These are phyloP conservation scores for Aspergillus sp. DNA, from an alignment of 2,329 filamentous ascomycete genomes.

Conservation along the genomic window DNA sequence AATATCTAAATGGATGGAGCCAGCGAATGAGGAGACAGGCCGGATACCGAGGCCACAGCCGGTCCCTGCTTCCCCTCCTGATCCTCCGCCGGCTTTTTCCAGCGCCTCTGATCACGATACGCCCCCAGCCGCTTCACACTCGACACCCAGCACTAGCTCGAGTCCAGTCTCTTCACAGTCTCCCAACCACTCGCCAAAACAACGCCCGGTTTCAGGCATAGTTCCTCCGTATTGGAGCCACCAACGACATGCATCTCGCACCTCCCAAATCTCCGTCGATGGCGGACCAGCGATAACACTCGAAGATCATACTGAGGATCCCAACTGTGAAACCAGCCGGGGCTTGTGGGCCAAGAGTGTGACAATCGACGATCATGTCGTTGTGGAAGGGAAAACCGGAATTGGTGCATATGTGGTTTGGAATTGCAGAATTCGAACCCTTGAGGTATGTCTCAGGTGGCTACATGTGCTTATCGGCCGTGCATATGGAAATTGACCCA, in stretches of 20 bases:
- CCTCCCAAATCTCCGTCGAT: slow-evolving; percentile 45
- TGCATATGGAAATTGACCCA: slow-evolving; percentile 22
- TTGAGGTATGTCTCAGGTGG: slow-evolving; percentile 65
- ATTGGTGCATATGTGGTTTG: slow-evolving; percentile 93
- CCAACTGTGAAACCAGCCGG: slow-evolving; percentile 58
- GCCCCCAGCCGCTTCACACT: slow-evolving; percentile 16
- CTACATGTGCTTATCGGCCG: background rate
- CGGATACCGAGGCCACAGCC: slow-evolving; percentile 35
- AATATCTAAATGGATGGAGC: slow-evolving; percentile 48
- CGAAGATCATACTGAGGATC: slow-evolving; percentile 67
- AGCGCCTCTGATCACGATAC: slow-evolving; percentile 18
- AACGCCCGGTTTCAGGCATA: slow-evolving; percentile 37
- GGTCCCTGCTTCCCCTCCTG: slow-evolving; percentile 29
- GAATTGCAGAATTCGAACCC: slow-evolving; percentile 85
- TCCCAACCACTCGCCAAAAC: slow-evolving; percentile 26
- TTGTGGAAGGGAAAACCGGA: slow-evolving; percentile 62
- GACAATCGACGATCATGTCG: slow-evolving; percentile 64
- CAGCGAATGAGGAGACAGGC: slow-evolving; percentile 44
- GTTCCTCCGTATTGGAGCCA: slow-evolving; percentile 54
- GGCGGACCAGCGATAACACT: slow-evolving; percentile 59
- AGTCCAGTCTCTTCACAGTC: slow-evolving; percentile 19
- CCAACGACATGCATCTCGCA: slow-evolving; percentile 45
- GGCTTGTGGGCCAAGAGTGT: slow-evolving; percentile 67
- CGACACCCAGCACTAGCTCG: slow-evolving; percentile 17
- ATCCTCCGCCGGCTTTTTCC: slow-evolving; percentile 16